Evolutionary conservation across 805 yeast genomes (phyloP), one percentile per base, ranked within the genome.

Genomic region (Yamadazyma sp.): DNA sequence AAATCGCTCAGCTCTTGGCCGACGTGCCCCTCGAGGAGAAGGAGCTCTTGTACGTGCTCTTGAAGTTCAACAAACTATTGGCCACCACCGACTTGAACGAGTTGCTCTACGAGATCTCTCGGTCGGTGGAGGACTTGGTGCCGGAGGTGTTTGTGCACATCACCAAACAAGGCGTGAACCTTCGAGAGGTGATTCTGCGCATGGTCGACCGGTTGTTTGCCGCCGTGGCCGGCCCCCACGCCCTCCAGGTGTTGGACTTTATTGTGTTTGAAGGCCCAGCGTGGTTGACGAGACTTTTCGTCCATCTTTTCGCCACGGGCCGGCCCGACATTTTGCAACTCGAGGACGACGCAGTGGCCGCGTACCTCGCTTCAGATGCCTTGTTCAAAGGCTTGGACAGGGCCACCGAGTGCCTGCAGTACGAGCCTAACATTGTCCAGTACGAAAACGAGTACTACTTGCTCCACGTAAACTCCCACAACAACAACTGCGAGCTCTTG

Each of bases 211-310:
- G 28, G 16, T 3, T 35, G 40, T 23, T 33, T 44, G 20, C 47
- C 30, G 30, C 10, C 6, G 14, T 17, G 3, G n/a, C 23, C 3
- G n/a, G 19, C 5, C 28, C 20, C 5, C 12, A 12, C 6, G 36
- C 29, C 20, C n/a, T 28, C 7, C 22, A 32, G 8, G 37, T 64
- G 3, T 41, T 67, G 19, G 74, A 69, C 41, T 55, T 66, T 25
- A 47, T 67, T 9, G 53, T 67, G 20, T 54, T 69, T 34, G 70
- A 68, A 46, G 74, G 74, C 5, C 56, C 61, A 37, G 67, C 62
- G 39, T 60, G 58, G 39, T 39, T 68, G 6, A 40, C 56, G 6
- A 50, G 69, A 18, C 35, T 65, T 5, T 41, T 60, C 7, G 53
- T 58, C 3, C 55, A 54, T 30, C 29, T 52, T 3, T 57, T 62